These are phyloP conservation scores for Retiboletus flavoniger DNA, from an alignment of 1,284 basidiomycete species.

Conservation along the genomic window DNA sequence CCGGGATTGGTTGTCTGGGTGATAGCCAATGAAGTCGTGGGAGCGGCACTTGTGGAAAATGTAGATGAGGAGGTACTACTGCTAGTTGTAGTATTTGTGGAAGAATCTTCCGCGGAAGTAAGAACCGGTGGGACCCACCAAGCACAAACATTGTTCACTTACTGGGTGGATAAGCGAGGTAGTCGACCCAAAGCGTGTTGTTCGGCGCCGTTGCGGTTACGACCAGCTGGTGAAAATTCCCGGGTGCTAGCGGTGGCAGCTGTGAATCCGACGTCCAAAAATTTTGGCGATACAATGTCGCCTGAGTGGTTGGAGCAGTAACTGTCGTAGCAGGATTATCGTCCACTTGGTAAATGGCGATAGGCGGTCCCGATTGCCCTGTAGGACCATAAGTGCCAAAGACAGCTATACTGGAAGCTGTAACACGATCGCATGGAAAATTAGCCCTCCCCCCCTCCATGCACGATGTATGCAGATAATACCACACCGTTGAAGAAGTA, in stretches of 20 bases:
- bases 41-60: neutral
- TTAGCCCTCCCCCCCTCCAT: neutral
- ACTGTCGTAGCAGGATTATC: neutral
- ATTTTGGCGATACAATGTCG: neutral
- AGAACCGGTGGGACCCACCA: neutral
- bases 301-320: neutral
- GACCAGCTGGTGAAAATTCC: neutral
- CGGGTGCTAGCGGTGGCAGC: neutral
- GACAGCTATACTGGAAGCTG: slow-evolving; percentile 7
- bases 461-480: neutral
- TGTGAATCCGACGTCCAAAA: neutral
- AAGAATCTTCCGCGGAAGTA: neutral
- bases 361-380: neutral
- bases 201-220: neutral
- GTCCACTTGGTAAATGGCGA: slow-evolving; percentile 6
- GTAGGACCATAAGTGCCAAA: slow-evolving; percentile 4
- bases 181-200: slow-evolving; percentile 1
- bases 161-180: neutral
- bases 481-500: slow-evolving; percentile 8
- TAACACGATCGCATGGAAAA: neutral
- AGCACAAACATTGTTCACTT: neutral
- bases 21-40: neutral
- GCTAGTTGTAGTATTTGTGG: neutral
- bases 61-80: neutral
- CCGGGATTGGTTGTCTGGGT: neutral